Evolutionary conservation across 129 eudicot species (phyloP), one percentile per base, ranked within the genome.

Genomic region (Deinandra increscens): DNA sequence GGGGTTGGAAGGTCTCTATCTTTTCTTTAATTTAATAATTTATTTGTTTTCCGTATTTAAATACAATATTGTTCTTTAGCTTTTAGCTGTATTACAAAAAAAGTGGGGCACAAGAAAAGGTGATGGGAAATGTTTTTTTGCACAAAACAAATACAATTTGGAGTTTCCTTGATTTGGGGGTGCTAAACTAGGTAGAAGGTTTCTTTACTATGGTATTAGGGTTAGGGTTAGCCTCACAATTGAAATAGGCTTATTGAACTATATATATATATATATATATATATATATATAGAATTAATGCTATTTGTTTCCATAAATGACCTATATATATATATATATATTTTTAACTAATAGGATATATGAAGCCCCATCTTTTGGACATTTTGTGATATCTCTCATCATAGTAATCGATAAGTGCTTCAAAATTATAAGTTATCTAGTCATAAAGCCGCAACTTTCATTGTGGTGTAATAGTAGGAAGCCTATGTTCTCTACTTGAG

Each of bases 11-110:
- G 51, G 56, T 77, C 55, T 66, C 68, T 42, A 42, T 44, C 76
- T 71, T 64, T 75, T 63, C 39, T 46, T 65, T 79, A 50, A 61
- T 56, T 68, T 77, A 51, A 67, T 76, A 14, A 7, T 67, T 10
- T 69, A 56, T 83, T 65, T 43, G 69, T 69, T 79, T 61, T 72
- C 70, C 41, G 1, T 41, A 51, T 60, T 69, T 69, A 37, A 69
- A 50, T 60, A 77, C 55, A 44, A 33, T 69, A 39, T 56, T 70
- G 59, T 77, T 82, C 78, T 78, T 78, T 78, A 79, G 76, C 81
- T 88, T 88, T 88, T 88, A 83, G 76, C 96, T 88, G 83, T 88
- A 81, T 83, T 70, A 72, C 79, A 83, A 77, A 77, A 77, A 69
- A 83, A 80, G 86, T 75, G 78, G 80, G 84, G 77, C 84, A 70